These are phyloP conservation scores for Botrytis galanthina DNA, from an alignment of 2,329 filamentous ascomycete species.

Conservation along the genomic window DNA sequence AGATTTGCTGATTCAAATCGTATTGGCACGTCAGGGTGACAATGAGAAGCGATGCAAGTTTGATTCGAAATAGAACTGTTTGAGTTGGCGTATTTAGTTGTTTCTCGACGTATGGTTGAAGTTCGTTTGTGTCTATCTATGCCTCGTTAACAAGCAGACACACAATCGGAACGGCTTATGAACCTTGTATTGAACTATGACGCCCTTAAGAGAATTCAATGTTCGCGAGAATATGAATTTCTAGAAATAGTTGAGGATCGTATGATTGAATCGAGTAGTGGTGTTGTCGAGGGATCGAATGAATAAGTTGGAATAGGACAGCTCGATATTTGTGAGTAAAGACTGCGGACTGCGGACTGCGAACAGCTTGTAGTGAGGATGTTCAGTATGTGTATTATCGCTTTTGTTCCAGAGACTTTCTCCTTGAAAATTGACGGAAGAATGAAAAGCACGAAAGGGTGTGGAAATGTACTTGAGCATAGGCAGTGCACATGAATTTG, in stretches of 20 bases:
- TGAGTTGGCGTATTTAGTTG: background rate
- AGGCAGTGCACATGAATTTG: background rate
- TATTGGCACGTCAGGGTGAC: background rate
- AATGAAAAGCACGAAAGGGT: background rate
- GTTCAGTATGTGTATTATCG: background rate
- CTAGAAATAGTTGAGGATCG: background rate
- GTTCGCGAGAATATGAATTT: background rate
- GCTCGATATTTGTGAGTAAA: background rate
- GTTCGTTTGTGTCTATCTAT: background rate
- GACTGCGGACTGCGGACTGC: background rate
- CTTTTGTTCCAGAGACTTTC: background rate
- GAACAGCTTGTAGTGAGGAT: background rate
- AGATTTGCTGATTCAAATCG: background rate
- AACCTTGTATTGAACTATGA: background rate
- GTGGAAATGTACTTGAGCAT: background rate
- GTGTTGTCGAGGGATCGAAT: background rate
- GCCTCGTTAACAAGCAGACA: background rate
- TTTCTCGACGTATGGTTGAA: background rate
- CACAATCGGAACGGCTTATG: background rate
- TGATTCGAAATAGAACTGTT: background rate
- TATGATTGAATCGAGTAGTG: background rate
- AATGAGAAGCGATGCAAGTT: background rate
- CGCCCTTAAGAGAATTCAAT: too few species aligned
- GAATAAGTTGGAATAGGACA: background rate
- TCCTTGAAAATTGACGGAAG: too few species aligned